phyloP scores from a whole-genome alignment of 768 basidiomycete species.

The Auricularia sp. region DNA sequence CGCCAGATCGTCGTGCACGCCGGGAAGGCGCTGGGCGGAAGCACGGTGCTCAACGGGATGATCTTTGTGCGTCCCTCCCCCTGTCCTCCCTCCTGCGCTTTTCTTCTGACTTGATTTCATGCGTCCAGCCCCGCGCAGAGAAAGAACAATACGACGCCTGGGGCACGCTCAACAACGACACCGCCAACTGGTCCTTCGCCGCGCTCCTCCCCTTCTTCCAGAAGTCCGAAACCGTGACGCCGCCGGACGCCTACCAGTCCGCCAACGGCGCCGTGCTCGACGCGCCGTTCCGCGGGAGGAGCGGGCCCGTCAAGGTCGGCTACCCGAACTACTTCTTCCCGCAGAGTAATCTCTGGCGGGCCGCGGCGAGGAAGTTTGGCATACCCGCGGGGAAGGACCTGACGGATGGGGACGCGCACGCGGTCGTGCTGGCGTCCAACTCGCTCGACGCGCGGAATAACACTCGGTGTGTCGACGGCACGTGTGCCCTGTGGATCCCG shows the following conservation, averaged over 20 bases:
- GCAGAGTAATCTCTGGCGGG: conserved; percentile 5
- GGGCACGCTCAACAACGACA: conserved; percentile 11
- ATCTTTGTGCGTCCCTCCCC: conserved; percentile 1
- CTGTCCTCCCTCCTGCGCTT: conserved; percentile 10
- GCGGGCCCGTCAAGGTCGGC: not conserved
- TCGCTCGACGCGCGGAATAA: not conserved
- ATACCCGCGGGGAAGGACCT: conserved; percentile 4
- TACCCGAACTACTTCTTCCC: conserved; percentile 4
- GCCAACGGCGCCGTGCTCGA: conserved; percentile 3
- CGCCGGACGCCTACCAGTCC: conserved; percentile 15
- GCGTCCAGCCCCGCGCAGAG: conserved; percentile 10
- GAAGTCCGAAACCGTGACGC: conserved; percentile 29
- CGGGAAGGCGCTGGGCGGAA: conserved; percentile 21
- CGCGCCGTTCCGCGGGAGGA: not conserved
- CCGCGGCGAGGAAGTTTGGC: conserved; percentile 1
- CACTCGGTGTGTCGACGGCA: not conserved
- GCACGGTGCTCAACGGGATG: conserved; percentile 17
- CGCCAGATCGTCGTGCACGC: conserved; percentile 6
- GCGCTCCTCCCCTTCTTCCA: conserved; percentile 11
- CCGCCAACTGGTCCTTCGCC: conserved; percentile 16
- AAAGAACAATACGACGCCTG: conserved; percentile 15
- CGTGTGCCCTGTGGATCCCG: not conserved
- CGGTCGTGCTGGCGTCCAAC: not conserved
- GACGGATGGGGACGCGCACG: conserved; percentile 8
- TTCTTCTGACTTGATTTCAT: conserved; percentile 9